Conservation (phyloP, 306 rosid species). For the Fagus crenata region DNA sequence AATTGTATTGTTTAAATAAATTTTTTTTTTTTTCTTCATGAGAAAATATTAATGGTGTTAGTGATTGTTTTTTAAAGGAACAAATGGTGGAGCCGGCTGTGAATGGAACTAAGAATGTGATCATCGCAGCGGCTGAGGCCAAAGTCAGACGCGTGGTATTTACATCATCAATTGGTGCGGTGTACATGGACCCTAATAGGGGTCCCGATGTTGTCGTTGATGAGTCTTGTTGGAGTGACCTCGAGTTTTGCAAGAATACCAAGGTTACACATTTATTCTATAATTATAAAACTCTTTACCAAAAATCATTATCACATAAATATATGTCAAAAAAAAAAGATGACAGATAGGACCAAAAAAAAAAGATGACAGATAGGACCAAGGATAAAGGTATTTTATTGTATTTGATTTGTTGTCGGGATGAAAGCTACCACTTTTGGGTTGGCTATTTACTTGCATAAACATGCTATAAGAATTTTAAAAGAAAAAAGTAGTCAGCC, state of each 20-base stretch:
- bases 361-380: no score
- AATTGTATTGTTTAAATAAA: no score
- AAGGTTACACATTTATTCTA: slow-evolving; percentile 42
- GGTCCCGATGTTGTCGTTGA: slow-evolving; percentile 63
- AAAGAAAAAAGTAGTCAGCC: no score
- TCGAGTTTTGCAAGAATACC: slow-evolving; percentile 87
- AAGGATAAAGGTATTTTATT: no score
- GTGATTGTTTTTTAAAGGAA: slow-evolving; percentile 37
- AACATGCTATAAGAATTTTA: no score
- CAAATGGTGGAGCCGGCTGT: slow-evolving; percentile 81
- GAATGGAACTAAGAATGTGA: slow-evolving; percentile 68
- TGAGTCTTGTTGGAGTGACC: slow-evolving; percentile 87
- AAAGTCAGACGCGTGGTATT: slow-evolving; percentile 77
- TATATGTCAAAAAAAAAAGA: not conserved
- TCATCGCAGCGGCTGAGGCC: slow-evolving; percentile 66
- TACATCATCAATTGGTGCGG: slow-evolving; percentile 92
- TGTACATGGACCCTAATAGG: slow-evolving; percentile 72
- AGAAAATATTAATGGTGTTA: not conserved
- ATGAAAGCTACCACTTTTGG: no score
- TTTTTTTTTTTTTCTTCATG: no score
- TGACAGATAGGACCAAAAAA: no score
- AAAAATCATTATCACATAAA: not conserved
- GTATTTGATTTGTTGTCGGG: no score
- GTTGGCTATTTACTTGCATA: no score
- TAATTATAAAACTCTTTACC: not conserved